Evolutionary conservation across 2,329 filamentous ascomycete genomes (phyloP), one percentile per base, ranked within the genome.

Genomic region (Arachnomyces sp.): DNA sequence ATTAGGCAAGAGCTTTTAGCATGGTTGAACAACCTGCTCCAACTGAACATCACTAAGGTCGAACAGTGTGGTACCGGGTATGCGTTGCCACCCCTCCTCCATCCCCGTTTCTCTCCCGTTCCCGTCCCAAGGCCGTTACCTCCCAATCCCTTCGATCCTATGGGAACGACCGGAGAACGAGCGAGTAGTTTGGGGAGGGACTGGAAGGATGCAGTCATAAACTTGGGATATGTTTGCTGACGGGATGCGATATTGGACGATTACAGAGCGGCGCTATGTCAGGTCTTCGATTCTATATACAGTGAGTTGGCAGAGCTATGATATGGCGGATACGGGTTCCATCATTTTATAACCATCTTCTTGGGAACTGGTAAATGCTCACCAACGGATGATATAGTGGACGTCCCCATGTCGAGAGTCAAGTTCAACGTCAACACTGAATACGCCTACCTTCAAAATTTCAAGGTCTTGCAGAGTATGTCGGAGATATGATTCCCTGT

Each of bases 31-130:
- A 90, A 86, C 75, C 84, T 98, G 48, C 81, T 98, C 38, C 88
- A 95, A 72, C 83, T 98, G 59, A 98, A 96, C 72, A 81, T 98
- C 57, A 96, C 85, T 57, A 96, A 95, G 71, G 87, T 98, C 63
- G 92, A 98, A 73, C 92, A 98, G 76, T 96, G 90, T 66, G 92
- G 92, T 65, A 96, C 90, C 60, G 92, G 90, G 90, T 96, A 81
- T 55, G 74, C 52, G 53, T 48, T 52, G 50, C 53, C 35, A 28
- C 36, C 38, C 41, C 36, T 31, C 37, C 21, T 9, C 21, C 5
- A 5, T 9, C 21, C 21, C 21, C 5, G 21, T 25, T 30, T 38
- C 28, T 45, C 57, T 36, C 39, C 30, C 18, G 36, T 16, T 42
- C 14, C 31, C 28, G 13, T 30, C 38, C 34, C 32, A 25, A 28